Evolutionary conservation across 371 early-diverging fungal genomes (phyloP), one percentile per base, ranked within the genome.

Genomic region (Actinomortierella wolfii): DNA sequence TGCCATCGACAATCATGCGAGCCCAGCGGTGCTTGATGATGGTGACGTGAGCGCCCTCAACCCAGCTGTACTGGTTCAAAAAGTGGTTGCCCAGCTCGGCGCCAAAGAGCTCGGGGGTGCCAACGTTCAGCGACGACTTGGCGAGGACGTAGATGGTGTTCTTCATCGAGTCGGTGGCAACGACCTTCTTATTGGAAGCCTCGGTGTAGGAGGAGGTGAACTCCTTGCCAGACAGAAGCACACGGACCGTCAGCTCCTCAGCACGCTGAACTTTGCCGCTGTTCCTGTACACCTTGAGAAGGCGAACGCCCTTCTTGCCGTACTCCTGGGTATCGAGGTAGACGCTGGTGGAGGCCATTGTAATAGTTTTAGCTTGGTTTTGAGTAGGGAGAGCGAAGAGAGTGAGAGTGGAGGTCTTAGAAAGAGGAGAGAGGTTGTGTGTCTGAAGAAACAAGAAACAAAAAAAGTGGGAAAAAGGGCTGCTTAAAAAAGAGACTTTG

Each of bases 111-210:
- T 93, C 94, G 67, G 89, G 86, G 52, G 83, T 84, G 61, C 88
- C 85, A 56, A 92, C 89, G 49, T 85, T 85, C 29, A 73, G 70
- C 60, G 87, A 86, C 41, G 81, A 79, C 79, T 93, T 91, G 79
- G 92, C 92, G 55, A 92, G 54, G 55, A 87, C 74, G 78, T 91
- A 92, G 76, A 88, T 76, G 25, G 91, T 92, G 84, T 93, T 93
- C 84, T 93, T 93, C 75, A 91, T 87, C 39, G 92, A 89, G 70
- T 93, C 88, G 42, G 88, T 88, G 18, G 88, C 86, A 11, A 88
- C 79, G 28, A 88, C 83, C 41, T 78, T 68, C 70, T 76, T 77
- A 83, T 93, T 93, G 77, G 92, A 91, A 57, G 88, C 94, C 78
- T 87, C 83, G 61, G 94, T 90, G 78, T 91, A 93, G 50, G 91